These are phyloP conservation scores for Gracilaria gracilis DNA, from an alignment of 23 red algal genomes.

Conservation along the genomic window DNA sequence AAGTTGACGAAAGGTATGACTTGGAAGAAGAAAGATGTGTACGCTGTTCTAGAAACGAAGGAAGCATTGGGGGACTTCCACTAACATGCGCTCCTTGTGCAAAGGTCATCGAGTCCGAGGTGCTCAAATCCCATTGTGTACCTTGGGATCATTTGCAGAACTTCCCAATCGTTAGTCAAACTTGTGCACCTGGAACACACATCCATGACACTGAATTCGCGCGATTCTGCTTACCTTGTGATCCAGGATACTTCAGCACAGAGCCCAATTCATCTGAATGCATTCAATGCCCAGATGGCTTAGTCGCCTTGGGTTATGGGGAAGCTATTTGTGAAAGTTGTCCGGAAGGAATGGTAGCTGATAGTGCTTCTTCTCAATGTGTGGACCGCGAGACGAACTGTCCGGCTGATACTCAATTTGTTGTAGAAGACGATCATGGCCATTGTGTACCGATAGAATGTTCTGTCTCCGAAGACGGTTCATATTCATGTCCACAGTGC, in stretches of 20 bases:
- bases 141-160: no score
- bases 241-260: background rate
- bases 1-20: slow-evolving; percentile 26
- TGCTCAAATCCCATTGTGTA: background rate
- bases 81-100: background rate
- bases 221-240: background rate
- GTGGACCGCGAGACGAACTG: background rate
- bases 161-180: background rate
- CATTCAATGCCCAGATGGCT: background rate
- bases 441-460: background rate
- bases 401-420: background rate
- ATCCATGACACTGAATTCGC: slow-evolving; percentile 6
- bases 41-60: background rate
- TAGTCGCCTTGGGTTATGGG: background rate
- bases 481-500: background rate
- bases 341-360: background rate
- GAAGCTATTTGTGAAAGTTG: background rate
- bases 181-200: slow-evolving; percentile 9
- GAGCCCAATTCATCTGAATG: slow-evolving; percentile 11
- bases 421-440: background rate
- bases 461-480: background rate
- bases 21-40: background rate
- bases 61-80: slow-evolving; percentile 10
- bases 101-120: background rate
- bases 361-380: background rate